Percentiles rank a stretch among this genome's conserved stretches.
Conservation (phyloP, 768 basidiomycete genomes). For the Pleurotus eryngii region DNA sequence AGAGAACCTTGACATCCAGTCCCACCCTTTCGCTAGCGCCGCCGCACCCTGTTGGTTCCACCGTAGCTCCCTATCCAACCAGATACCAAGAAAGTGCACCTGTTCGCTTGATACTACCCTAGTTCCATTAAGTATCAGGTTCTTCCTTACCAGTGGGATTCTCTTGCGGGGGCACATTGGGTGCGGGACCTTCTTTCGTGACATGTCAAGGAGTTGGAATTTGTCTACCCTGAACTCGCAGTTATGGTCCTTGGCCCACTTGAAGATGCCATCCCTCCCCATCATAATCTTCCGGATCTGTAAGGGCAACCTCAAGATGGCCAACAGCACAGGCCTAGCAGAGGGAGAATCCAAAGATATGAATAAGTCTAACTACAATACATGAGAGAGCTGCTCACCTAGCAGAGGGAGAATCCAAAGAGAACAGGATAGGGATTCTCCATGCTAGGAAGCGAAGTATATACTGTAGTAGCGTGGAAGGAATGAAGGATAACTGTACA, state of each 20-base stretch:
- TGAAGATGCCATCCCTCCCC: slow-evolving; percentile 15
- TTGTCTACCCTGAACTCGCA: slow-evolving; percentile 16
- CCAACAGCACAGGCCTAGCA: no score
- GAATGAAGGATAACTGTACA: no score
- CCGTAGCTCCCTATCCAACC: slow-evolving; percentile 22
- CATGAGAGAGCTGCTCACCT: no score
- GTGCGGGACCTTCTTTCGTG: not conserved
- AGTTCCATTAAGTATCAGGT: slow-evolving; percentile 9
- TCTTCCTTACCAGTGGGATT: not conserved
- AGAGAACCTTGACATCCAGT: not conserved
- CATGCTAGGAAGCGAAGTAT: no score
- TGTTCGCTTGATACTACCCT: slow-evolving; percentile 14
- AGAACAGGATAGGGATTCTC: no score
- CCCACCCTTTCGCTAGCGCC: no score
- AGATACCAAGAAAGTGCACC: slow-evolving; percentile 27
- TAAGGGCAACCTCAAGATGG: no score
- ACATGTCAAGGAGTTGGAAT: slow-evolving; percentile 14
- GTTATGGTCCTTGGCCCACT: slow-evolving; percentile 27
- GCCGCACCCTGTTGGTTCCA: no score
- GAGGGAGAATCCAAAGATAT: no score
- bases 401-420: no score
- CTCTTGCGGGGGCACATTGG: slow-evolving; percentile 7
- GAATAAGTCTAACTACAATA: no score
- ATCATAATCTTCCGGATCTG: slow-evolving; percentile 16
- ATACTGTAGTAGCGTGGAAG: no score